Evolutionary conservation across 352 stramenopile genomes (phyloP).

Genomic region (Peronospora farinosa): DNA sequence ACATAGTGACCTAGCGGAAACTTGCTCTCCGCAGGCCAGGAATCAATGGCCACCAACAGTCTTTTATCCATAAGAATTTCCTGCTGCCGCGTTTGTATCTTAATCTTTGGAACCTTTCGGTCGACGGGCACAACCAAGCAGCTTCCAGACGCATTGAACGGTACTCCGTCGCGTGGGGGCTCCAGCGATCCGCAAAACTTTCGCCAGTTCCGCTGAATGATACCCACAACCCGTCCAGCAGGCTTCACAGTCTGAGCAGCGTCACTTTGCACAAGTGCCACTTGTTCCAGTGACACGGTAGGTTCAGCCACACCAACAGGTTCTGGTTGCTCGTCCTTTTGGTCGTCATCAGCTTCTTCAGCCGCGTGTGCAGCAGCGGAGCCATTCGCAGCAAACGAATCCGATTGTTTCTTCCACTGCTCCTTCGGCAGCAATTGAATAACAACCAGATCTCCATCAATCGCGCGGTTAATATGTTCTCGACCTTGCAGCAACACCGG

Average conservation of each 20-base stretch:
- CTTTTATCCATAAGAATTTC: slow-evolving; percentile 90
- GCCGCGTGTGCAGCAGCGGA: slow-evolving; percentile 34
- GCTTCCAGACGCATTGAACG: slow-evolving; percentile 40
- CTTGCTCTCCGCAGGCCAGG: slow-evolving; percentile 83
- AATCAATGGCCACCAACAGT: slow-evolving; percentile 93
- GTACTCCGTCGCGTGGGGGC: slow-evolving; percentile 40
- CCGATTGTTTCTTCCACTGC: slow-evolving; percentile 70
- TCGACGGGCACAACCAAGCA: slow-evolving; percentile 85
- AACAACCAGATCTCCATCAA: slow-evolving; percentile 97
- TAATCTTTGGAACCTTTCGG: slow-evolving; percentile 90
- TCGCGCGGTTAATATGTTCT: slow-evolving; percentile 93
- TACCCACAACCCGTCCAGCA: slow-evolving; percentile 79
- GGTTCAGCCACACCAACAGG: slow-evolving; percentile 50
- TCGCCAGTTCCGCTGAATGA: slow-evolving; percentile 91
- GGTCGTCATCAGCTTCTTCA: slow-evolving; percentile 38
- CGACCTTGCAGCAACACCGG: slow-evolving; percentile 66
- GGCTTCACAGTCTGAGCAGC: slow-evolving; percentile 55
- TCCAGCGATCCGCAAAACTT: slow-evolving; percentile 93
- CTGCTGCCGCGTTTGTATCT: slow-evolving; percentile 89
- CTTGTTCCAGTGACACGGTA: slow-evolving; percentile 58
- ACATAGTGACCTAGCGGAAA: slow-evolving; percentile 96
- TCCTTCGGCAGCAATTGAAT: slow-evolving; percentile 89
- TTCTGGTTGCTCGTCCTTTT: slow-evolving; percentile 30
- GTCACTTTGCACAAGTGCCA: slow-evolving; percentile 51
- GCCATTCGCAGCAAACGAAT: slow-evolving; percentile 54